These are phyloP conservation scores for Gnaphalium uliginosum DNA, from an alignment of 129 eudicot genomes.

Conservation along the genomic window DNA sequence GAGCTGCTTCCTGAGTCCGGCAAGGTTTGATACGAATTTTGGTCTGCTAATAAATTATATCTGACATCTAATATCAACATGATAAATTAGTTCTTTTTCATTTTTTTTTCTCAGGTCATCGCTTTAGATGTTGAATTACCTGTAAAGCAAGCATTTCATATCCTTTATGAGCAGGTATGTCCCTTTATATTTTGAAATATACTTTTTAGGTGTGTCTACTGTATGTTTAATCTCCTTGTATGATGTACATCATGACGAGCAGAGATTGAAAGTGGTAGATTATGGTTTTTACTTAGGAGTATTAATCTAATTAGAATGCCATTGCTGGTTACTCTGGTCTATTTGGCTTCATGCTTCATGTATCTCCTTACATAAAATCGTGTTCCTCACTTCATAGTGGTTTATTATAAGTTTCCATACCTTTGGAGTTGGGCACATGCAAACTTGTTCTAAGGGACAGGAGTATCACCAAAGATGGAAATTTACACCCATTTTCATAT, in stretches of 20 bases:
- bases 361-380: conserved; percentile 5
- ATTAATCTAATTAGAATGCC: not conserved
- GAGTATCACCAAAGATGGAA: no score
- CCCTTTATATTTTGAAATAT: conserved; percentile 15
- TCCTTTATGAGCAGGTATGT: conserved; percentile 89
- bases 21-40: conserved; percentile 53
- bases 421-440: not conserved
- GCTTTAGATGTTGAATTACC: conserved; percentile 90
- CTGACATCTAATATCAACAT: not conserved
- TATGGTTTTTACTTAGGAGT: not conserved
- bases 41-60: not conserved
- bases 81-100: conserved; percentile 1
- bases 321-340: not conserved
- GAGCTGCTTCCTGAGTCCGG: conserved; percentile 95
- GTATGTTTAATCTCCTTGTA: not conserved
- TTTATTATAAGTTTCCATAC: not conserved
- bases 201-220: not conserved
- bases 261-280: not conserved
- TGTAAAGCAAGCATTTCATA: conserved; percentile 95
- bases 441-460: not conserved
- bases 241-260: not conserved
- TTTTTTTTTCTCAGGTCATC: conserved; percentile 53
- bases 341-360: not conserved
- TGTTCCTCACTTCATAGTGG: conserved; percentile 3
- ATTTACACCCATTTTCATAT: not conserved